These are phyloP conservation scores for Fomitopsis schrenkii DNA, from an alignment of 1,284 basidiomycete genomes.

Conservation along the genomic window DNA sequence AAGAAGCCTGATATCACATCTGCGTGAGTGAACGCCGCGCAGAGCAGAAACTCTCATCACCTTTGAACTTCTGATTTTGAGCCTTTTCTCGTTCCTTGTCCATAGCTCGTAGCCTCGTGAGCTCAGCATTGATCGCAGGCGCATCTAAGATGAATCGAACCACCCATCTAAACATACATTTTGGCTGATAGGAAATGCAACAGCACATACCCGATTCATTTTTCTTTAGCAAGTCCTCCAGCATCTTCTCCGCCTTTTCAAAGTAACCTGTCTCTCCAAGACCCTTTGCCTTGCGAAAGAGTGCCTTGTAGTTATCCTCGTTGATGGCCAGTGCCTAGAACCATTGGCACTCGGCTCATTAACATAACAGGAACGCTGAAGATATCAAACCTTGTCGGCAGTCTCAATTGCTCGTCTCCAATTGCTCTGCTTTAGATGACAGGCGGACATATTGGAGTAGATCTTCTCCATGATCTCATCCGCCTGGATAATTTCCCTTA, in stretches of 20 bases:
- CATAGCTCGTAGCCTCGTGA: conserved; percentile 49
- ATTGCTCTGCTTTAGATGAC: conserved; percentile 71
- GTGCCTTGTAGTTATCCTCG: conserved; percentile 68
- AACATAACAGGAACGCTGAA: neutral
- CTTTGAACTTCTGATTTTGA: conserved; percentile 71
- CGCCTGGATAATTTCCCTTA: conserved; percentile 37
- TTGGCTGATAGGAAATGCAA: neutral
- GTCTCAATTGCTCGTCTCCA: conserved; percentile 74
- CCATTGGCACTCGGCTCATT: neutral
- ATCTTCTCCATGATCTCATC: conserved; percentile 75
- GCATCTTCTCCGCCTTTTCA: conserved; percentile 62
- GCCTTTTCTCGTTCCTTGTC: conserved; percentile 64
- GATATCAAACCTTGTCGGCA: conserved; percentile 57
- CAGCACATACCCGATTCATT: conserved; percentile 47
- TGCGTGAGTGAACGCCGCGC: neutral
- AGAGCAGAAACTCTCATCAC: conserved; percentile 28
- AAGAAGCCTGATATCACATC: conserved; percentile 31
- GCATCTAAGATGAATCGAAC: conserved; percentile 40
- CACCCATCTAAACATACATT: neutral
- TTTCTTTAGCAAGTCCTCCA: conserved; percentile 60
- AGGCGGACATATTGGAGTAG: conserved; percentile 77
- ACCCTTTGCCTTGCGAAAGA: conserved; percentile 78
- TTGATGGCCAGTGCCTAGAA: conserved; percentile 69
- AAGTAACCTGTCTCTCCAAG: conserved; percentile 69
- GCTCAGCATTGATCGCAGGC: conserved; percentile 53